Evolutionary conservation across 306 rosid species (phyloP).

Genomic region (Rosa multiflora): DNA sequence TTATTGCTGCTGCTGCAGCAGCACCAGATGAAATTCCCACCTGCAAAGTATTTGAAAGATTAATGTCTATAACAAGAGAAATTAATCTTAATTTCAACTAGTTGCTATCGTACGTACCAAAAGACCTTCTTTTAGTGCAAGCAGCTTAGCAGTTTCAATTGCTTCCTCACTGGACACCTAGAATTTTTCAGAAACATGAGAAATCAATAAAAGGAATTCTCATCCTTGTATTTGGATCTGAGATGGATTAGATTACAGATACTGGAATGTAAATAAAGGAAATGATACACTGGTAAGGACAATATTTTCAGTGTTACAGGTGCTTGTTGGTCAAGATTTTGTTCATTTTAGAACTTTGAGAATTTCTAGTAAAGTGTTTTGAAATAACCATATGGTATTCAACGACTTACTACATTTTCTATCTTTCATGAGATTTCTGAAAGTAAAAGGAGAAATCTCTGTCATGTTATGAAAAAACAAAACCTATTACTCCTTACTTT

Average conservation of each 20-base stretch:
- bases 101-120: not conserved
- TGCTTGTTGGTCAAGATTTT: not conserved
- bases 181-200: constrained; percentile 1
- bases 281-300: not conserved
- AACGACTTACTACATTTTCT: no score
- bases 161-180: constrained; percentile 72
- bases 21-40: constrained; percentile 89
- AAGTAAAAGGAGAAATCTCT: not conserved
- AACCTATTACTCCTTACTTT: no score
- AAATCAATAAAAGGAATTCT: no score
- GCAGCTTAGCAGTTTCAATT: constrained; percentile 63
- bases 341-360: no score
- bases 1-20: constrained; percentile 65
- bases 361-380: no score
- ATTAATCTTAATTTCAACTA: not conserved
- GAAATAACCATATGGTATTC: no score
- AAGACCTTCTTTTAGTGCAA: constrained; percentile 79
- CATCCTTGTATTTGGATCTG: no score
- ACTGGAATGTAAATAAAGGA: no score
- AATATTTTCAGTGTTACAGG: not conserved
- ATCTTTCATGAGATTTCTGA: not conserved
- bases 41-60: constrained; percentile 31
- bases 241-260: not conserved
- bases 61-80: not conserved
- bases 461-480: not conserved